Base-by-base conservation (phyloP, 2,329 filamentous ascomycete species). In the Claviceps spartinae region DNA sequence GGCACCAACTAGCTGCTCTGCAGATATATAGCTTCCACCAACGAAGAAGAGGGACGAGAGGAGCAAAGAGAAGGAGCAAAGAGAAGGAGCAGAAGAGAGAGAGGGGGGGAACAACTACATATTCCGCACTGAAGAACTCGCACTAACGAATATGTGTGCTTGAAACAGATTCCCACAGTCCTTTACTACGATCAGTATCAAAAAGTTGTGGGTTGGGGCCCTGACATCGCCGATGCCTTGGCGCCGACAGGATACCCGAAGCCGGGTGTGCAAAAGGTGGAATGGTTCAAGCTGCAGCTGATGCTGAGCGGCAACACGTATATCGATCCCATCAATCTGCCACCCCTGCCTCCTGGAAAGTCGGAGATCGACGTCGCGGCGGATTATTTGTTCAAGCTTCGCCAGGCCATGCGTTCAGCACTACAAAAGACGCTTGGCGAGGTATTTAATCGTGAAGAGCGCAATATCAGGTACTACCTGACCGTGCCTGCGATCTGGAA, bases 401-500 rank as follows among this genome's bases (percentile, higher is more conserved):
- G 93, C 59, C 89, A 95, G 72, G 93, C 93, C 1, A 96, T 97
- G 90, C 83, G 93, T 61, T 86, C 89, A 56, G 89, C 95, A 62
- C 75, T 98, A 54, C 89, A 95, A 68, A 97, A 97, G 79, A 95
- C 90, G 1, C 76, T 97, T 34, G 93, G 93, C 51, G 93, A 97
- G 66, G 93, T 98, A 1, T 98, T 97, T 71, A 95, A 94, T 71
- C 79, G 93, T 69, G 93, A 97, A 73, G 93, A 97, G 74, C 85
- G 91, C 63, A 97, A 97, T 69, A 98, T 97, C 62, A 82, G 88
- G 61, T 97, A 97, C 71, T 97, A 96, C 69, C 75, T 98, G 61
- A 98, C 93, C 2, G 93, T 98, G n/a, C 93, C 93, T 20, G 93
- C 93, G 60, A 97, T 98, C 61, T 97, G 93, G 93, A 97, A 97